Conservation (phyloP, 2,329 filamentous ascomycete species). For the Apiospora arundinis region DNA sequence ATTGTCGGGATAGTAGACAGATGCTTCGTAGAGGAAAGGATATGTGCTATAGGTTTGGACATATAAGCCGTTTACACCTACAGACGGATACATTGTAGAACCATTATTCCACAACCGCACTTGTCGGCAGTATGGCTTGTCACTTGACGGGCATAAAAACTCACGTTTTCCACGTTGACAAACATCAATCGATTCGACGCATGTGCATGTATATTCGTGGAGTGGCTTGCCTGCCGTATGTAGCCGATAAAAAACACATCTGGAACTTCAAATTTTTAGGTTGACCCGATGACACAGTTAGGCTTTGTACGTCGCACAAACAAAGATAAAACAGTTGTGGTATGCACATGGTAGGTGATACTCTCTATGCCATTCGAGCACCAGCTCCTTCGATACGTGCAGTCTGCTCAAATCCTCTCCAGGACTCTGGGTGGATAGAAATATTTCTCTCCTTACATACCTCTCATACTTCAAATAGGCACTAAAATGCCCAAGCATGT, state of each 20-base stretch:
- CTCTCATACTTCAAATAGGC: not conserved
- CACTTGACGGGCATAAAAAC: not conserved
- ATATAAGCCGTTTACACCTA: not conserved
- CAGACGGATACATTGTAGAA: not conserved
- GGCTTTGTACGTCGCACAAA: not conserved
- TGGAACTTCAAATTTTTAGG: not conserved
- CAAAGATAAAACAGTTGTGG: not conserved
- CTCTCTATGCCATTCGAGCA: not conserved
- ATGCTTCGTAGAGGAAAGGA: not conserved
- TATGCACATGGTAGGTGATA: not conserved
- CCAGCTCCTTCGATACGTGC: not conserved
- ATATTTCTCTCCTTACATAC: constrained; percentile 1
- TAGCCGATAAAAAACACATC: not conserved
- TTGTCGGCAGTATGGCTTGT: not conserved
- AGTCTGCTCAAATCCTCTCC: constrained; percentile 1
- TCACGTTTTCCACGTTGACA: not conserved
- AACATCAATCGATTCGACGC: not conserved
- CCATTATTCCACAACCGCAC: not conserved
- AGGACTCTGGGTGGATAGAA: not conserved
- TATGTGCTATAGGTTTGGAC: not conserved
- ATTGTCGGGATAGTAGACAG: not conserved
- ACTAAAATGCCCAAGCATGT: not conserved
- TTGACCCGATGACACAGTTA: constrained; percentile 17
- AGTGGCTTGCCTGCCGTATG: not conserved
- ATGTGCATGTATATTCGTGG: not conserved